phyloP scores from a whole-genome alignment of 768 basidiomycete genomes.

The Trametes sanguinea region DNA sequence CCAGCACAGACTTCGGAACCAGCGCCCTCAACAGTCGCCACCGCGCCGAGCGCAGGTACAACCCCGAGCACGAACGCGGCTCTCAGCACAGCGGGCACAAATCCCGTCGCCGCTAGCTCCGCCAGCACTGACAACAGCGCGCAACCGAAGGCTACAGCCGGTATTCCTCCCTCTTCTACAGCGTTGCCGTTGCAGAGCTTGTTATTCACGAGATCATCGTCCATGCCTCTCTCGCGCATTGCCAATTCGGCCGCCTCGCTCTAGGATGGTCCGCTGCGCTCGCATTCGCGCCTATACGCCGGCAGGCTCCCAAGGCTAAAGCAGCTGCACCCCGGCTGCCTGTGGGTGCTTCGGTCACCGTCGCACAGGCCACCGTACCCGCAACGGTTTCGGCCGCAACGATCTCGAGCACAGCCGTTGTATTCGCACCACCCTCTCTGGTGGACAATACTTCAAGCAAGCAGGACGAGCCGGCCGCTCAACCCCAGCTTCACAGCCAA shows the following conservation, averaged over 20 bases:
- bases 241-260: constrained; percentile 26
- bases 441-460: constrained; percentile 37
- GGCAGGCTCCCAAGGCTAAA: constrained; percentile 62
- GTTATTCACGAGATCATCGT: constrained; percentile 49
- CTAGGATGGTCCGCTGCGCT: constrained; percentile 89
- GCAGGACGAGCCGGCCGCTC: constrained; percentile 33
- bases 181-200: constrained; percentile 49
- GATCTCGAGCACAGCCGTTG: constrained; percentile 60
- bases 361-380: constrained; percentile 23
- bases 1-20: constrained; percentile 30
- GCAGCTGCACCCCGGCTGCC: constrained; percentile 53
- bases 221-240: constrained; percentile 27
- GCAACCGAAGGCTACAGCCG: constrained; percentile 53
- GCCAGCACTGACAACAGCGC: constrained; percentile 34
- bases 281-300: constrained; percentile 83
- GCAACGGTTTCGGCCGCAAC: constrained; percentile 27
- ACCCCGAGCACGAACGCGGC: constrained; percentile 17
- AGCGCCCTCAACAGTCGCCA: constrained; percentile 24
- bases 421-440: constrained; percentile 69
- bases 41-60: constrained; percentile 32
- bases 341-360: constrained; percentile 59
- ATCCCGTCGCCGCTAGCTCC: not conserved
- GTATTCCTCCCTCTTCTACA: constrained; percentile 52
- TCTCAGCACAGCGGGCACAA: constrained; percentile 15
- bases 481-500: constrained; percentile 47